Conservation (phyloP, 2,329 filamentous ascomycete genomes). For the Aspergillus viridinutans region DNA sequence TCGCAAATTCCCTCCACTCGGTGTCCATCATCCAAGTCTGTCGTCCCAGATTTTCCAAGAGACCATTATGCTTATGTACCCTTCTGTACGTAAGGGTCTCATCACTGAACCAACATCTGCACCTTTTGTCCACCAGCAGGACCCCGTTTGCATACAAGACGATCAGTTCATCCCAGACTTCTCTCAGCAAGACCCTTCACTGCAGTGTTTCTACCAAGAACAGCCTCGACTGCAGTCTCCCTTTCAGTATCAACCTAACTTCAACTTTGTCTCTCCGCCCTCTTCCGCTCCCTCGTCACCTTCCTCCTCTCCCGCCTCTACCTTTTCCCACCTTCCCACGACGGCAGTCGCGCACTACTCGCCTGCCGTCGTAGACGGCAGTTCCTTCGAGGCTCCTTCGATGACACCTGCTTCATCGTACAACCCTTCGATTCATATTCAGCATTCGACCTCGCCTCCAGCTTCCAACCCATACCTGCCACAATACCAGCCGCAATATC, state of each 20-base stretch:
- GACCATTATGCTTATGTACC: constrained; percentile 38
- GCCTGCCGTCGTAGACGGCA: constrained; percentile 21
- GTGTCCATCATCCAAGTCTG: constrained; percentile 16
- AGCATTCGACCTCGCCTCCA: constrained; percentile 29
- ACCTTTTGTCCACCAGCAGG: constrained; percentile 23
- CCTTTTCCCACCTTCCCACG: constrained; percentile 27
- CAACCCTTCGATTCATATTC: constrained; percentile 33
- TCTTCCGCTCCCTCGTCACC: constrained; percentile 35
- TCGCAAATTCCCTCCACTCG: constrained; percentile 12
- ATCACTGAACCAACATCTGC: constrained; percentile 33
- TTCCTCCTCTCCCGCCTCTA: constrained; percentile 31
- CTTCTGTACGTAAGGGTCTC: constrained; percentile 40
- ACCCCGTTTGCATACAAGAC: constrained; percentile 37
- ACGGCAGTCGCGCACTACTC: constrained; percentile 23
- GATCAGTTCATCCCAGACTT: constrained; percentile 33
- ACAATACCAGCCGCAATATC: constrained; percentile 25
- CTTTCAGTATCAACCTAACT: constrained; percentile 28
- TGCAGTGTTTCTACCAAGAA: constrained; percentile 21
- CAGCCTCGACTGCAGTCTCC: constrained; percentile 29
- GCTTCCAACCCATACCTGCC: constrained; percentile 26
- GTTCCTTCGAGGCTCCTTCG: constrained; percentile 35
- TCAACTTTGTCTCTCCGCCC: constrained; percentile 32
- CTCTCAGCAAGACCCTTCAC: constrained; percentile 19
- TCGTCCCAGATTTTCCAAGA: constrained; percentile 23
- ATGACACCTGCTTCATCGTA: constrained; percentile 39